Evolutionary conservation across 345 rosid species (phyloP).

Genomic region (Garcia nutans): DNA sequence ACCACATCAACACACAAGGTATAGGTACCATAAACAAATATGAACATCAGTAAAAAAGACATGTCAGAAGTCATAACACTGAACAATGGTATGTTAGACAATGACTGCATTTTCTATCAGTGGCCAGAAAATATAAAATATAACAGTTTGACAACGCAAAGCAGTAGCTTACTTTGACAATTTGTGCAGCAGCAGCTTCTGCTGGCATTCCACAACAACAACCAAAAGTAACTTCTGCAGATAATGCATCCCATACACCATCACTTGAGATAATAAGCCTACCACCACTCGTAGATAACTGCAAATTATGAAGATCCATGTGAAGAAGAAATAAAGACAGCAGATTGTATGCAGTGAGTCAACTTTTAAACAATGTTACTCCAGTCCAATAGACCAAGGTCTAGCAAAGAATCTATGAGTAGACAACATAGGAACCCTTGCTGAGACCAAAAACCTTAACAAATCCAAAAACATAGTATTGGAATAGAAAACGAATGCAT

Average conservation of each 20-base stretch:
- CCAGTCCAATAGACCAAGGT: no score
- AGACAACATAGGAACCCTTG: no score
- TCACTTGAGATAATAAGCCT: conserved; percentile 90
- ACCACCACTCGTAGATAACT: conserved; percentile 93
- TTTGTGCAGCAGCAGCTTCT: conserved; percentile 87
- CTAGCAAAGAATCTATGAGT: no score
- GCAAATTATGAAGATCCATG: conserved; percentile 30
- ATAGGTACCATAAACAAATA: conserved; percentile 1
- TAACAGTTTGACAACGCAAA: neutral
- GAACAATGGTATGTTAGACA: neutral
- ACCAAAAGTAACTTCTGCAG: conserved; percentile 76
- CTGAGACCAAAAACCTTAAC: no score
- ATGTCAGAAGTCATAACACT: neutral
- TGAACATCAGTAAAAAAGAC: neutral
- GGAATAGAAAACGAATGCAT: no score
- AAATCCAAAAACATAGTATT: no score
- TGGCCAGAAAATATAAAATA: neutral
- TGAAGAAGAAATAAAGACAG: conserved; percentile 10
- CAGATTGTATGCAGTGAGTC: neutral
- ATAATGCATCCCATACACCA: conserved; percentile 97
- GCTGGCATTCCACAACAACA: conserved; percentile 90
- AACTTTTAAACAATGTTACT: no score
- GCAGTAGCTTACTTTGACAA: conserved; percentile 68
- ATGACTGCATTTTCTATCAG: neutral
- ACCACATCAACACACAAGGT: conserved; percentile 14